Evolutionary conservation across 495 filamentous ascomycete species (phyloP), one percentile per base, ranked within the genome.

Genomic region (Astrothelium macrocarpum): DNA sequence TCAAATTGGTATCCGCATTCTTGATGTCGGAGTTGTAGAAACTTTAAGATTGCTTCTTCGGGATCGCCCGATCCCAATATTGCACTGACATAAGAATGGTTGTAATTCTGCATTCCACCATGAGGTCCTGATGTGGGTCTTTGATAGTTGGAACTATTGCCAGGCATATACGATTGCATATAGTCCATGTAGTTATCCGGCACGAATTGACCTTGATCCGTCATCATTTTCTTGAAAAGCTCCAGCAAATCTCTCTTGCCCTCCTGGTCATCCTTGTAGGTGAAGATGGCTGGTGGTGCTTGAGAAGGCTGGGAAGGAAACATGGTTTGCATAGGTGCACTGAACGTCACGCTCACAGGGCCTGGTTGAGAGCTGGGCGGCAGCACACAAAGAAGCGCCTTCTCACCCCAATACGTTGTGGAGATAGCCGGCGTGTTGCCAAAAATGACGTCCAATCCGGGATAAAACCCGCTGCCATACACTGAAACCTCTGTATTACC

Each of bases 401-500:
- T 86, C 60, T 88, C 83, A 26, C 89, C 89, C 86, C 90, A 95
- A 68, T 80, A 95, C 1, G 88, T 90, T 12, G 89, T 93, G 11
- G 87, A 89, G 1, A 85, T 87, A 11, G 93, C 92, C 36, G 84
- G 78, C 2, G 79, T 81, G 53, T 90, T 85, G 20, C 91, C 92
- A 73, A 97, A 97, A 68, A 91, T 86, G 63, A 96, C 90, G 62
- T 90, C 88, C 70, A 93, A 82, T 4, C 89, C 90, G 53, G 86
- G 83, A 39, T 82, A 84, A 68, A 96, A 96, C 25, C 85, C 85
- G 67, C 83, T 87, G 5, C 93, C 92, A 29, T 93, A 76, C 61
- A 92, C 80, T 0, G 88, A 90, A 14, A 96, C 90, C 68, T 96
- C 91, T 34, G 89, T 88, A 14, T 91, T 90, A 63, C 93, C 93